Conservation (phyloP, 192 early-diverging fungal genomes). For the Entomortierella chlamydospora region DNA sequence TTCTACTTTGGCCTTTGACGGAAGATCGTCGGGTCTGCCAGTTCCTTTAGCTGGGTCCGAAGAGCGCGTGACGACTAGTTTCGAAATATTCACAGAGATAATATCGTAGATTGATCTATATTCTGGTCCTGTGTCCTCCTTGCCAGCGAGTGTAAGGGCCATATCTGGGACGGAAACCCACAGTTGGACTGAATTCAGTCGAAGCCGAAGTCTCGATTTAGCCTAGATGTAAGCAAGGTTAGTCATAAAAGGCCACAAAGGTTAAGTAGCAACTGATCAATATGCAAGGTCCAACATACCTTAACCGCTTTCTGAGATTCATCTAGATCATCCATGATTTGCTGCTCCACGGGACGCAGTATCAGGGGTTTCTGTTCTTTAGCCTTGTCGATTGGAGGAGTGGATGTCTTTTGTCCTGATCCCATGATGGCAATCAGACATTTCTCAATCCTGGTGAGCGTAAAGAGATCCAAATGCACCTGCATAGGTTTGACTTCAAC, state of each 20-base stretch:
- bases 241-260: neutral
- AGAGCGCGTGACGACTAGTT: slow-evolving; percentile 21
- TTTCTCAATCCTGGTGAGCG: slow-evolving; percentile 58
- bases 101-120: slow-evolving; percentile 42
- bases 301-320: slow-evolving; percentile 8
- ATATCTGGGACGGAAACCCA: slow-evolving; percentile 51
- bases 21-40: neutral
- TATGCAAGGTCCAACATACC: slow-evolving; percentile 6
- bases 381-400: neutral
- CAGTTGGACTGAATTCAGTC: slow-evolving; percentile 40
- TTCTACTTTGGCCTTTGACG: slow-evolving; percentile 30
- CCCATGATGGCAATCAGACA: slow-evolving; percentile 49
- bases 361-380: neutral
- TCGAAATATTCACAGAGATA: slow-evolving; percentile 31
- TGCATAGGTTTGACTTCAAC: slow-evolving; percentile 63
- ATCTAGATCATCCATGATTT: slow-evolving; percentile 54
- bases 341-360: slow-evolving; percentile 20
- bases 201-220: slow-evolving; percentile 27
- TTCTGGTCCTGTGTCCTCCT: slow-evolving; percentile 38
- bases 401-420: neutral
- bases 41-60: neutral
- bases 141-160: slow-evolving; percentile 11
- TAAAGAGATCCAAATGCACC: slow-evolving; percentile 59
- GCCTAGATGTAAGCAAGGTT: slow-evolving; percentile 1
- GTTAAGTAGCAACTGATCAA: neutral